Base-by-base conservation (phyloP, 2,329 filamentous ascomycete species). In the Thelonectria blattea region DNA sequence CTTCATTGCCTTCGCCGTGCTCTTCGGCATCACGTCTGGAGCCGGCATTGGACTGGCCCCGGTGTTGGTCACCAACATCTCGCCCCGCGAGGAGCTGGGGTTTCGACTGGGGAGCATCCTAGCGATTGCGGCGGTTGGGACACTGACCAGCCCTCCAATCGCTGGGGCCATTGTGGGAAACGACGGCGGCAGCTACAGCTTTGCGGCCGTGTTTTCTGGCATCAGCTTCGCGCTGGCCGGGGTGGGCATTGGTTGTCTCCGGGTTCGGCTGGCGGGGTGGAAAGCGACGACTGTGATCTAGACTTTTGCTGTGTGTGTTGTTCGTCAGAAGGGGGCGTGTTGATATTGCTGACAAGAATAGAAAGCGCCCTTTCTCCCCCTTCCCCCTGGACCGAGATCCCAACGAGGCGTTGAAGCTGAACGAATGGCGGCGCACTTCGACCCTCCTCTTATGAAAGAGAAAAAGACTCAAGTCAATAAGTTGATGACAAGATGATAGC, bases 11-110 rank as follows among this genome's bases (percentile, higher is more conserved):
- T 68, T 65, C 42, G 60, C 58, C 1, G 56, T 59, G 9, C 34
- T 65, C 20, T 66, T 66, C 18, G 65, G 60, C 7, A 50, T 68
- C 41, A 61, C 48, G 27, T 65, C 60, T n/a, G 64, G 65, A 11
- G 61, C 62, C 7, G 62, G 57, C 11, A 62, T 64, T 15, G 60
- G 63, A 3, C 52, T 62, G 4, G 51, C 34, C 11, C 62, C 59
- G 8, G 64, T 65, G 15, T 50, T 66, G 20, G 56, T 63, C 11
- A 45, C 55, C 30, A 61, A 54, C 3, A 58, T 65, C 15, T 60
- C 55, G 22, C 63, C 58, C 8, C 60, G 55, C 7, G 34, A 58
- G 22, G 64, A 67, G 32, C 57, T 66, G 34, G 65, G 64, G 12
- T 63, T 65, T 37, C 60, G 61, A 14, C 60, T 64, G 55, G 65